Evolutionary conservation across 192 early-diverging fungal species (phyloP), one percentile per base, ranked within the genome.

Genomic region (Chytriomyces hyalinus): DNA sequence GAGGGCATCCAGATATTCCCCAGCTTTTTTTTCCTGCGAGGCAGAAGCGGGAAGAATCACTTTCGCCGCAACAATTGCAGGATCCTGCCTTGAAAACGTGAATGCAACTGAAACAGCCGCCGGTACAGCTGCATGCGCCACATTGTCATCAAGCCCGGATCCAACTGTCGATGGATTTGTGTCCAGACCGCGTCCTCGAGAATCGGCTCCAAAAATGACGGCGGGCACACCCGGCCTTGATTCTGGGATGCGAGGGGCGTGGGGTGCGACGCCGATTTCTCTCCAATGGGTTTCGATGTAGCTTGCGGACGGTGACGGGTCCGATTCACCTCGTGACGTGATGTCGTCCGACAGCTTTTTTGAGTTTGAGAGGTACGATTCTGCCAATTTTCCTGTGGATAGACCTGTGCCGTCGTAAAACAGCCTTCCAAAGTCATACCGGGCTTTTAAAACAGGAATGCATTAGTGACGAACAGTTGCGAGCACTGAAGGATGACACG

Each of bases 361-460:
- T 5, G 28, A 4, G 11, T n/a, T 11, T 13, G 63, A 13, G 26
- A 65, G 4, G 63, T 24, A 65, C 63, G 63, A 65, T 17, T 28
- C 11, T 11, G 63, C 63, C 28, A 65, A 28, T 11, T 5, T 65
- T 15, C 63, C 63, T 65, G n/a, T 28, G 13, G 28, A 15, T 17
- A 65, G 28, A 65, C 63, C 63, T 13, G 63, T 22, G 20, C 63
- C 63, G 9, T 65, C 63, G 26, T 65, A 65, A 28, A 65, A 65
- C 9, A 65, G 6, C 20, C 63, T 15, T 11, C 63, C 63, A 17
- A 65, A 22, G 26, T 65, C 63, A 28, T 28, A 26, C 17, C 63
- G n/a, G 2, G 53, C 53, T 57, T 4, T 20, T n/a, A 57, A n/a
- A 5, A n/a, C 53, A 57, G 13, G 15, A 57, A 20, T 20, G 53